Evolutionary conservation across 805 yeast genomes (phyloP), one percentile per base, ranked within the genome.

Genomic region (Sugiyamaella chiloensis): DNA sequence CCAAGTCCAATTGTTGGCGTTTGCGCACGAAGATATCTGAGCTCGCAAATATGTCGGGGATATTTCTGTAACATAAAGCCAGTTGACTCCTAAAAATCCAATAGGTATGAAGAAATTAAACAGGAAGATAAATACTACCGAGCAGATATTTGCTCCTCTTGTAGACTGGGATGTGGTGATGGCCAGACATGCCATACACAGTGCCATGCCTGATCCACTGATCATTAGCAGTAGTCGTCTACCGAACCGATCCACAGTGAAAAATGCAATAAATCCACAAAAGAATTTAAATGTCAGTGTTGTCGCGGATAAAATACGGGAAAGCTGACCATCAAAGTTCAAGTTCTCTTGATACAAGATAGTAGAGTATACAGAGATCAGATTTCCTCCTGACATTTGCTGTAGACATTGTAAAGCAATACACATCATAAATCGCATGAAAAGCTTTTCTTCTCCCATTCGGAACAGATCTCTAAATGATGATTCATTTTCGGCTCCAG

Each of bases 1-100:
- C 54, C 73, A 73, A 19, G 76, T 64, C 86, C 87, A 82, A 64
- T 80, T 81, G 46, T 78, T 70, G 47, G 82, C 79, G 7, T 85
- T 79, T 9, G 83, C 76, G 21, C 79, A 64, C 20, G 84, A 81
- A 24, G 81, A 73, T 31, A 80, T 77, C 12, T 26, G 42, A 9
- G 32, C 41, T 14, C 53, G 46, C 16, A 21, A 30, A 4, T 27
- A 14, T 8, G 43, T 21, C 8, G 53, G 47, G 6, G 47, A 17
- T 20, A 50, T 42, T 27, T 50, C 53, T 5, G 53, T 42, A 9
- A 51, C 47, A 40, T 50, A 50, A 6, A 50, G 31, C 34, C 29
- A 48, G 8, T 44, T 23, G 11, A 42, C 21, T 7, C 49, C 49
- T 7, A 48, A 20, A 16, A 48, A 46, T 8, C 52, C 52, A 7